Conservation (phyloP, 2,329 filamentous ascomycete species). For the Paraphaeosphaeria minitans region DNA sequence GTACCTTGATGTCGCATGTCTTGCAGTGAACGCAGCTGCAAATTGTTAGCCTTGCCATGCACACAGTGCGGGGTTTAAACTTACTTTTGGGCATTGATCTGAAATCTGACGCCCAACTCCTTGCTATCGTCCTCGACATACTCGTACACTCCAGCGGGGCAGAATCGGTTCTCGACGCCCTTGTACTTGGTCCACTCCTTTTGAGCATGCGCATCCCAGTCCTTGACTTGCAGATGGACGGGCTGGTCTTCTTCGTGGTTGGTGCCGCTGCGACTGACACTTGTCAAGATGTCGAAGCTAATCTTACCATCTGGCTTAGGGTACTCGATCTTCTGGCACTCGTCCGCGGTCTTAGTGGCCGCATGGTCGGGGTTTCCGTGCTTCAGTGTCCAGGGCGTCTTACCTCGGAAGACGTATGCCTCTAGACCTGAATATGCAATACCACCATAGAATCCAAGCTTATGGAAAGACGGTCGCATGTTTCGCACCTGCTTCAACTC, state of each 20-base stretch:
- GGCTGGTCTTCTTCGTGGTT: conserved; percentile 99
- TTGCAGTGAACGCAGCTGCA: conserved; percentile 97
- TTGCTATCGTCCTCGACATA: conserved; percentile 93
- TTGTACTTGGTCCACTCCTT: conserved; percentile 86
- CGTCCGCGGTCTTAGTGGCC: conserved; percentile 78
- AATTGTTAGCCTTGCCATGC: conserved; percentile 31
- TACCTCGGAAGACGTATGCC: conserved; percentile 84
- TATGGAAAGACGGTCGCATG: conserved; percentile 95
- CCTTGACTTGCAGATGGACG: conserved; percentile 90
- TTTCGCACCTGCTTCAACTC: conserved; percentile 95
- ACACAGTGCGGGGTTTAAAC: conserved; percentile 45
- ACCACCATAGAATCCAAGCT: conserved; percentile 86
- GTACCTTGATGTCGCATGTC: conserved; percentile 98
- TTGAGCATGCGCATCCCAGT: conserved; percentile 89
- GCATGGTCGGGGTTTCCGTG: conserved; percentile 79
- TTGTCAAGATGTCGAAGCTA: conserved; percentile 94
- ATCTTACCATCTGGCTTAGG: conserved; percentile 95
- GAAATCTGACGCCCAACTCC: conserved; percentile 87
- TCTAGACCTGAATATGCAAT: conserved; percentile 92
- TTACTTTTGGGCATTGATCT: conserved; percentile 98
- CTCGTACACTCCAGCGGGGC: conserved; percentile 95
- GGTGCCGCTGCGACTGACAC: conserved; percentile 91
- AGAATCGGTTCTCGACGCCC: conserved; percentile 95
- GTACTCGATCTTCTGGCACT: conserved; percentile 90
- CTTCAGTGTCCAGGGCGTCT: conserved; percentile 87